Evolutionary conservation across 106 monocot species (phyloP).

Genomic region (Platanthera zijinensis): DNA sequence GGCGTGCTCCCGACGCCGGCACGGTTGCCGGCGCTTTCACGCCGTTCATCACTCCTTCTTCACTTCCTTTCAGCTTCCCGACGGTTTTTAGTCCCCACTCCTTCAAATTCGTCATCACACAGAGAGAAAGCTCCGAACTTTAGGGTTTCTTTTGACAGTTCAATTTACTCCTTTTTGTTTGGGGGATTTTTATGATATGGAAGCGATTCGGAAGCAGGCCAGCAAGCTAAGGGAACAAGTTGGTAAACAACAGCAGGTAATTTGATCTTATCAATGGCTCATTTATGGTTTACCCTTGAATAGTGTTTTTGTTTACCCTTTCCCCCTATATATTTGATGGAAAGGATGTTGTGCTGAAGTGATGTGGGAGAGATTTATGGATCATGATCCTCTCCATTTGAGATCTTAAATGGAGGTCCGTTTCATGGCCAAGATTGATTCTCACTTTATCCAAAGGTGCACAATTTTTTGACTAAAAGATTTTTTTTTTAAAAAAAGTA

Average conservation of each 20-base stretch:
- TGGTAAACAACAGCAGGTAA: constrained; percentile 59
- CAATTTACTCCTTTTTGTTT: neutral
- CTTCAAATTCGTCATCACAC: neutral
- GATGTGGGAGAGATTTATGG: neutral
- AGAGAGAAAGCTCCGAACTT: neutral
- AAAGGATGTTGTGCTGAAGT: neutral
- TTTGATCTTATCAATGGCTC: neutral
- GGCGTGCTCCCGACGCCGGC: neutral
- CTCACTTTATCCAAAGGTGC: too few relatives aligned
- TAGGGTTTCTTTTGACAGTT: neutral
- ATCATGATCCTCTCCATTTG: too few relatives aligned
- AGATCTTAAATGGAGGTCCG: too few relatives aligned
- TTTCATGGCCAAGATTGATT: too few relatives aligned
- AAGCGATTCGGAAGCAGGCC: constrained; percentile 55
- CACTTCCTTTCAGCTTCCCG: neutral
- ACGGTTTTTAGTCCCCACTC: neutral
- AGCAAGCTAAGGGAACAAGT: constrained; percentile 58
- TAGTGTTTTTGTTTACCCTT: neutral
- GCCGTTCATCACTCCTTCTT: neutral
- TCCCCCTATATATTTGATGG: neutral
- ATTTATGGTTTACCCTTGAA: neutral
- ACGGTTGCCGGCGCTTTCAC: neutral
- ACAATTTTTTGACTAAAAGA: too few relatives aligned
- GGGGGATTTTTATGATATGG: constrained; percentile 18
- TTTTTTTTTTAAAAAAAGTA: too few relatives aligned